Conservation (phyloP, 257 asterid genomes). For the Scutellaria barbata region DNA sequence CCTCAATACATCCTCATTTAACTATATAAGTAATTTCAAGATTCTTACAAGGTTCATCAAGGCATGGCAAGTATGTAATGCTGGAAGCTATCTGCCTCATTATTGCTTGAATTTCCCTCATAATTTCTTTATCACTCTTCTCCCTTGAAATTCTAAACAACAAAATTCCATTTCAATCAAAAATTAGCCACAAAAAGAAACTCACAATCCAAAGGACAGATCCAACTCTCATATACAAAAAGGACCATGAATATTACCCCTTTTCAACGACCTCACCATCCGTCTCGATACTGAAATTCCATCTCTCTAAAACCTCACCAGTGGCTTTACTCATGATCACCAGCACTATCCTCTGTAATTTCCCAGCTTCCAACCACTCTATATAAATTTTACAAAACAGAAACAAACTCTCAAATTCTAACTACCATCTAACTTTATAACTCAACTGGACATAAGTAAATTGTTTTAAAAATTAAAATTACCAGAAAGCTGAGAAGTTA, state of each 20-base stretch:
- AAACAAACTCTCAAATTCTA: background rate
- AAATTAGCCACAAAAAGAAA: constrained; percentile 1
- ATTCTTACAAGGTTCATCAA: constrained; percentile 86
- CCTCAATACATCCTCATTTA: background rate
- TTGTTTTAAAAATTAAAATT: constrained; percentile 31
- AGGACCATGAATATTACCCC: constrained; percentile 55
- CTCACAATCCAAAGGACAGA: background rate
- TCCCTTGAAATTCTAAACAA: constrained; percentile 71
- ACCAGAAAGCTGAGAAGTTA: constrained; percentile 93
- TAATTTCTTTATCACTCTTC: constrained; percentile 92
- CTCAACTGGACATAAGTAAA: background rate
- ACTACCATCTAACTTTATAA: background rate
- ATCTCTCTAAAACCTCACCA: constrained; percentile 93
- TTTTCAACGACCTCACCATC: constrained; percentile 83
- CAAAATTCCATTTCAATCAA: constrained; percentile 30
- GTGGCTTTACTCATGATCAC: constrained; percentile 90
- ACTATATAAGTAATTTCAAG: background rate
- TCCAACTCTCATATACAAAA: too few species aligned
- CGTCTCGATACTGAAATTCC: constrained; percentile 92
- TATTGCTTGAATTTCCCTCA: constrained; percentile 97
- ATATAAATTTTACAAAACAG: background rate
- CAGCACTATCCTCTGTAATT: constrained; percentile 84
- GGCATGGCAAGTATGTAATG: constrained; percentile 94
- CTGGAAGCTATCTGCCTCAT: constrained; percentile 98
- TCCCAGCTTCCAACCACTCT: constrained; percentile 98